phyloP scores from a whole-genome alignment of 2,329 filamentous ascomycete species.

The Claviceps pazoutovae region DNA sequence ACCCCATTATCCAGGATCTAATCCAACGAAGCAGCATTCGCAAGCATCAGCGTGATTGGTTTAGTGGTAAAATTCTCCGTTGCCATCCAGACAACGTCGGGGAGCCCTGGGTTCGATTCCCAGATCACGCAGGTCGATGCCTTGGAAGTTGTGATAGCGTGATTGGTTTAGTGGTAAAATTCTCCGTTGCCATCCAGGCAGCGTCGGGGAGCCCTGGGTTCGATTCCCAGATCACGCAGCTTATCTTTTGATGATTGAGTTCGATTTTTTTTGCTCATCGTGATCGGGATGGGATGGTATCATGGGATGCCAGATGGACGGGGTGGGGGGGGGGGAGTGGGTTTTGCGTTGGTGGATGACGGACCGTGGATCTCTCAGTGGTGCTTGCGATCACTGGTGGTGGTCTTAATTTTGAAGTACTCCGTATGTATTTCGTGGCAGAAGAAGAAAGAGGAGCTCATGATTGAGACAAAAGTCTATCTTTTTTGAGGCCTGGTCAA shows the following conservation, averaged over 20 bases:
- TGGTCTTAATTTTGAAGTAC: too few relatives aligned
- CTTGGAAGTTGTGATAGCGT: conserved; percentile 8
- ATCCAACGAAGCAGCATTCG: background rate
- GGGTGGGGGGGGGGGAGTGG: too few relatives aligned
- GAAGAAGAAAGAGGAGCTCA: too few relatives aligned
- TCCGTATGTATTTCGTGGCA: too few relatives aligned
- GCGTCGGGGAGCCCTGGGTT: conserved; percentile 12
- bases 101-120: conserved; percentile 21
- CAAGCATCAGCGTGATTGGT: conserved; percentile 9
- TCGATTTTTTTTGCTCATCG: background rate
- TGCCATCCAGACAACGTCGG: conserved; percentile 16
- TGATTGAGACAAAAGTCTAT: too few relatives aligned
- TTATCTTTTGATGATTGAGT: accelerated
- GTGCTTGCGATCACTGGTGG: too few relatives aligned
- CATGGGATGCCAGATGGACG: background rate
- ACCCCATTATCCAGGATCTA: background rate
- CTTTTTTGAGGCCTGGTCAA: too few relatives aligned
- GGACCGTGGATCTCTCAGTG: too few relatives aligned
- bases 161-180: conserved; percentile 22
- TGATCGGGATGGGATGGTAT: background rate
- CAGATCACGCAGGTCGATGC: conserved; percentile 13
- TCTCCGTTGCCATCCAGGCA: conserved; percentile 18
- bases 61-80: conserved; percentile 19
- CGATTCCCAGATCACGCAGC: background rate
- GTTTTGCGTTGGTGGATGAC: too few relatives aligned